Evolutionary conservation across 768 basidiomycete genomes (phyloP), one percentile per base, ranked within the genome.

Genomic region (Kwoniella bestiolae): DNA sequence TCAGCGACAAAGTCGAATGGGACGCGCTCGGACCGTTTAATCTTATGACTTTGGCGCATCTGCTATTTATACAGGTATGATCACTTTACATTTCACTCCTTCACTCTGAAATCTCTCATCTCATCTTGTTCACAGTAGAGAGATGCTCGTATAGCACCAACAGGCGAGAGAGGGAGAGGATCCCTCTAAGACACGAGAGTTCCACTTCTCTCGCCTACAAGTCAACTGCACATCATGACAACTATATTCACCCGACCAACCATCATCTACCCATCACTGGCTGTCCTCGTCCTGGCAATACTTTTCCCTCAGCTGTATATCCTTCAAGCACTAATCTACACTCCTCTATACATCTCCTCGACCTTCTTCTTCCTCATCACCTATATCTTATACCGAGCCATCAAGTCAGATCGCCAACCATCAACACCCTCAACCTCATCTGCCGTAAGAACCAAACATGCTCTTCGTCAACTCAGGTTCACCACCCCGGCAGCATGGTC

Each of bases 401-500:
- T 69, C 32, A 46, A 61, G 28, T 8, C 16, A 1, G 63, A 67
- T n/a, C 29, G 29, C 16, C 7, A 16, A 3, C 4, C 11, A 5
- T 49, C 55, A 1, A 28, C 55, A 3, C 28, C 47, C 5, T n/a
- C 52, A 7, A 50, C 51, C 52, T 25, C 32, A 35, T 45, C 50
- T 45, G 23, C 28, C 3, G 56, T 50, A 46, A 21, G 65, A 45
- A 52, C 31, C 34, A 53, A 66, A 35, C 82, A 83, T 62, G 87
- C 89, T 0, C 88, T 91, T 18, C 86, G 87, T 35, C 91, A 91
- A 0, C 84, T 94, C 52, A 86, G 87, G 2, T 95, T 96, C 83
- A 91, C 92, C 3, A 92, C 92, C 2, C 91, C 92, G 26, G 92
- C 94, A 62, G 94, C 93, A 32, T 96, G 94, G 94, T 91, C 94